Percentiles rank a stretch among this genome's conserved stretches.
These are phyloP conservation scores for Backusella morwellensis DNA, from an alignment of 192 early-diverging fungal species.

Conservation along the genomic window DNA sequence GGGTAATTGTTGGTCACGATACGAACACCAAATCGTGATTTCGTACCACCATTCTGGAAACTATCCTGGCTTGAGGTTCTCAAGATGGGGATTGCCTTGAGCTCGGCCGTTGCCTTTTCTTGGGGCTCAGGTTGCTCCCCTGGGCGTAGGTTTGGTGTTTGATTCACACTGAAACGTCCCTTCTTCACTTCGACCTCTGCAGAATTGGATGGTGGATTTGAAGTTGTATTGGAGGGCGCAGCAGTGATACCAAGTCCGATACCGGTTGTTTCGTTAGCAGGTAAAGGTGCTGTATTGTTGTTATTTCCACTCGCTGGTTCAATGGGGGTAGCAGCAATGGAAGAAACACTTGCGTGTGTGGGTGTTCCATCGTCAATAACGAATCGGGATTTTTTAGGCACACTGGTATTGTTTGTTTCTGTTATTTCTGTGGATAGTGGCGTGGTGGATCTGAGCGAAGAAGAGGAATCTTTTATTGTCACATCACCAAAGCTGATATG, in stretches of 20 bases:
- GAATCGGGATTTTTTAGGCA: slow-evolving; percentile 13
- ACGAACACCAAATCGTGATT: slow-evolving; percentile 10
- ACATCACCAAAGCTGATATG: slow-evolving; percentile 15
- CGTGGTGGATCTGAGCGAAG: neutral
- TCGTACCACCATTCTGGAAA: slow-evolving; percentile 17
- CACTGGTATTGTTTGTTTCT: neutral
- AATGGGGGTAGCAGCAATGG: neutral
- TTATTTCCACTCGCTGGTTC: neutral
- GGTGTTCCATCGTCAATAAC: slow-evolving; percentile 5
- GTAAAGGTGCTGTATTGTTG: neutral
- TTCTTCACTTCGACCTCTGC: slow-evolving; percentile 35
- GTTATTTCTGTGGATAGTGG: neutral
- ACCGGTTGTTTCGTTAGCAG: neutral
- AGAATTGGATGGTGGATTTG: neutral
- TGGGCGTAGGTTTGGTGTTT: neutral
- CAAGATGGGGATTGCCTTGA: neutral
- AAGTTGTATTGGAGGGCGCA: neutral
- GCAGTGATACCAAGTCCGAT: slow-evolving; percentile 3
- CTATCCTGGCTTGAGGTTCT: slow-evolving; percentile 8
- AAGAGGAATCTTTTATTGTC: slow-evolving; percentile 2
- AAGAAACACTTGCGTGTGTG: neutral
- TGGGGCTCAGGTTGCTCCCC: neutral
- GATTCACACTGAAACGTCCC: slow-evolving; percentile 69
- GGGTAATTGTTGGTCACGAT: neutral
- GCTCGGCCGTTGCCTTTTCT: neutral